A percentile compares a stretch with the other conserved stretches of the same genome.
These are phyloP conservation scores for Lathyrus sativus DNA, from an alignment of 306 rosid genomes.

Conservation along the genomic window DNA sequence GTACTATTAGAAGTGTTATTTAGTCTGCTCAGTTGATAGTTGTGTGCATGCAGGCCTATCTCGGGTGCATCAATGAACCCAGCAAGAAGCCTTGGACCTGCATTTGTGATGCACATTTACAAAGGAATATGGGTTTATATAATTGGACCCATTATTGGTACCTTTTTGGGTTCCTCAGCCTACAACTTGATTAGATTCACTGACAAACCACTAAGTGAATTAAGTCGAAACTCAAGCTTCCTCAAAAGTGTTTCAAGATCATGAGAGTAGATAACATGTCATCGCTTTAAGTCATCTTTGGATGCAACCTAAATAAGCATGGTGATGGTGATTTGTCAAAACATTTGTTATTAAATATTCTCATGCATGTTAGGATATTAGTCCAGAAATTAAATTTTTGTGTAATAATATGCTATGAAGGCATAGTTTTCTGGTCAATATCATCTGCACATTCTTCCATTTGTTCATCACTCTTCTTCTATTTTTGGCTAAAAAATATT, in stretches of 20 bases:
- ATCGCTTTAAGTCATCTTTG: neutral
- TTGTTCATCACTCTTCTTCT: neutral
- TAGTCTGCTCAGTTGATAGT: too few relatives aligned
- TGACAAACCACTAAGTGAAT: conserved; percentile 54
- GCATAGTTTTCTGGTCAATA: neutral
- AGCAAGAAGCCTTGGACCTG: conserved; percentile 73
- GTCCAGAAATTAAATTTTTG: neutral
- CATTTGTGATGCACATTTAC: conserved; percentile 49
- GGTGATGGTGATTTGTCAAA: neutral
- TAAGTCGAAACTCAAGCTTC: conserved; percentile 40
- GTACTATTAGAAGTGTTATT: too few relatives aligned
- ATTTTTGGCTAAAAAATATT: neutral
- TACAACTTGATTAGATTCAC: conserved; percentile 58
- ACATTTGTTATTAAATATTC: neutral
- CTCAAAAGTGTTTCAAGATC: conserved; percentile 44
- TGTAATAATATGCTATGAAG: neutral
- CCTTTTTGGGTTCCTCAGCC: conserved; percentile 51
- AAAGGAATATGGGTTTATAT: conserved; percentile 56
- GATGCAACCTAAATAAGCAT: neutral
- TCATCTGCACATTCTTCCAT: neutral
- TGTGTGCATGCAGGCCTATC: conserved; percentile 49
- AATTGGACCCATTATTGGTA: conserved; percentile 52
- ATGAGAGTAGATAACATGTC: conserved; percentile 2
- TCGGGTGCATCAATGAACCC: conserved; percentile 84
- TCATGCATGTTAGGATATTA: neutral